Base-by-base conservation (phyloP, 2,329 filamentous ascomycete species). In the Xylaria multiplex region DNA sequence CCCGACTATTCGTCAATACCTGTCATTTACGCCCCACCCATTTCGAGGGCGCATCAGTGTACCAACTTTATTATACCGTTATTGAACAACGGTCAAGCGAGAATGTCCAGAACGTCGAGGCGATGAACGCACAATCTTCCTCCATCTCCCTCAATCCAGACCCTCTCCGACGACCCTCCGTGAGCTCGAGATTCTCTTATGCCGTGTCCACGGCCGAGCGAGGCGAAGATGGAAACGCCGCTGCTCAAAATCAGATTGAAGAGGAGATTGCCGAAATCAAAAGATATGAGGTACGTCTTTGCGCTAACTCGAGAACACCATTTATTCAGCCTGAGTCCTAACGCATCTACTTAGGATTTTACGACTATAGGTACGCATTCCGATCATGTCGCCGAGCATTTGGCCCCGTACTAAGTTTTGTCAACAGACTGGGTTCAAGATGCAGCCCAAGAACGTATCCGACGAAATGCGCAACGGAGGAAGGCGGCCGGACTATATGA, bases 211-310 rank as follows among this genome's bases (percentile, higher is more conserved):
- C 81, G 67, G 85, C 83, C 66, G 90, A 93, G 77, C 84, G 84
- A 69, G 89, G 88, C 67, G 85, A 90, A 66, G 81, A 83, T 66
- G 80, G 81, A 19, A 81, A 81, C 66, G 79, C 77, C 11, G 83
- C 83, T 32, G 88, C 85, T 62, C 88, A 92, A 74, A 87, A 90
- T 67, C 88, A 90, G 69, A 93, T 97, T 71, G 91, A 93, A 67
- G 94, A 98, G 76, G 96, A 99, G 81, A 97, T 99, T 76, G 94
- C 92, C 30, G 91, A 97, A 83, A 98, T 99, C 78, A 97, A 97
- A 82, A 88, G 95, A 81, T 99, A 99, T 81, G 96, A 97, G 82
- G 88, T 90, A 78, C 69, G 79, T 69, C 9, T 27, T 49, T 46
- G 59, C 63, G 40, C 54, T 16, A 22, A 7, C 32, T 37, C 11